A percentile compares a stretch with the other conserved stretches of the same genome.
Conservation (phyloP, 1,139 yeast species). For the Martiniozyma asiatica region DNA sequence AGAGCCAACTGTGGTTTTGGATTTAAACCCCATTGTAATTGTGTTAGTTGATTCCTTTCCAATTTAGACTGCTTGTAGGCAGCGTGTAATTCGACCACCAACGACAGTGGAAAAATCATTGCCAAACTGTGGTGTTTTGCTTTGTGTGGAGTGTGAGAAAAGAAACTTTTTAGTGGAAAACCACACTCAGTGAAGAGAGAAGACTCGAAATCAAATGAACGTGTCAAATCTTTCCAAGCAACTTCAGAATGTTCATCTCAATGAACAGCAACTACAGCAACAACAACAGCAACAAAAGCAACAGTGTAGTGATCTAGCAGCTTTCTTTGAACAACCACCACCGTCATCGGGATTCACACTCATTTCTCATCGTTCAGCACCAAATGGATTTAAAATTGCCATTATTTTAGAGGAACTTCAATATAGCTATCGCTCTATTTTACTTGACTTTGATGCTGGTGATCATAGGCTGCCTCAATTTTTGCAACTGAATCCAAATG, state of each 20-base stretch:
- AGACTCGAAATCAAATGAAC: too few species aligned
- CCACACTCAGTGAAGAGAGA: too few species aligned
- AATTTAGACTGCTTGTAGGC: too few species aligned
- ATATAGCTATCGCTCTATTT: constrained; percentile 68
- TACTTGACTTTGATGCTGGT: constrained; percentile 77
- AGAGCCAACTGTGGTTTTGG: neutral
- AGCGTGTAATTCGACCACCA: too few species aligned
- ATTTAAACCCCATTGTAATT: too few species aligned
- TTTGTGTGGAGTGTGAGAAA: too few species aligned
- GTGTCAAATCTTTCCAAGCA: constrained; percentile 3
- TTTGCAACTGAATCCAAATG: constrained; percentile 85
- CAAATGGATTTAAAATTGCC: constrained; percentile 94
- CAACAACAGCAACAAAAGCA: too few species aligned
- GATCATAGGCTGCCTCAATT: constrained; percentile 93
- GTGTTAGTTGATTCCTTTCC: too few species aligned
- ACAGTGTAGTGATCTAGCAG: constrained; percentile 37
- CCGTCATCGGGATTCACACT: constrained; percentile 80
- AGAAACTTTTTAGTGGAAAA: too few species aligned
- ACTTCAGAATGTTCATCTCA: constrained; percentile 6
- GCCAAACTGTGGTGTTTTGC: too few species aligned
- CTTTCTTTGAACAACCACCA: constrained; percentile 50
- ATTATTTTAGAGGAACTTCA: constrained; percentile 78
- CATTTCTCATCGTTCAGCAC: constrained; percentile 87
- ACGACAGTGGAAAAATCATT: too few species aligned
- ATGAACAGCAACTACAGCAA: too few species aligned